Percentiles rank a stretch among this genome's conserved stretches.
Evolutionary conservation across 2,329 filamentous ascomycete genomes (phyloP).

Genomic region (Stenocarpella maydis): DNA sequence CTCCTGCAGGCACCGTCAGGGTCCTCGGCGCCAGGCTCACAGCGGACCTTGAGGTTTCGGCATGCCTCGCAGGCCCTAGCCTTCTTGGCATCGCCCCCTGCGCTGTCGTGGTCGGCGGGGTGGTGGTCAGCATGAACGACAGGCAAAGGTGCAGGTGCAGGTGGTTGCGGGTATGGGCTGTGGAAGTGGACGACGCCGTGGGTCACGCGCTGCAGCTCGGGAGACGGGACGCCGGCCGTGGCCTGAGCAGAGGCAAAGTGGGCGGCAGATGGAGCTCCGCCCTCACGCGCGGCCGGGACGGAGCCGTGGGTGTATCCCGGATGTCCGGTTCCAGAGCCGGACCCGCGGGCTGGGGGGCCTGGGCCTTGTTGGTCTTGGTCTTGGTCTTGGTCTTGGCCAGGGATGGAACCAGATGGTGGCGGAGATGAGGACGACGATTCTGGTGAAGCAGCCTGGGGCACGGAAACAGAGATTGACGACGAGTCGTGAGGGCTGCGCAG

Average conservation of each 20-base stretch:
- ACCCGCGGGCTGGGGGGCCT: conserved; percentile 2
- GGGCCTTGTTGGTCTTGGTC: background rate
- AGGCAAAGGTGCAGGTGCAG: background rate
- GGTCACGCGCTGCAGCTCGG: conserved; percentile 24
- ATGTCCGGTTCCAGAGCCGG: conserved; percentile 8
- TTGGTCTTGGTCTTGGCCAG: background rate
- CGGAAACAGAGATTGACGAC: conserved; percentile 29
- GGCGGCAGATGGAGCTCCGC: conserved; percentile 10
- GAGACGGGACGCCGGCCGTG: conserved; percentile 27
- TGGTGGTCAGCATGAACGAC: conserved; percentile 28
- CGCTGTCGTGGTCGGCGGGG: conserved; percentile 32
- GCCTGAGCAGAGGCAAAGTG: conserved; percentile 15
- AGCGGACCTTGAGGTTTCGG: conserved; percentile 81
- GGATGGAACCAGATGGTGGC: background rate
- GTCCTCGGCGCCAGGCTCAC: conserved; percentile 75
- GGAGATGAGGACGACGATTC: conserved; percentile 14
- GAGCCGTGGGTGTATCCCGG: conserved; percentile 7
- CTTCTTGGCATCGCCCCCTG: conserved; percentile 65
- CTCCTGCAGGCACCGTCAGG: conserved; percentile 73
- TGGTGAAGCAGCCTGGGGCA: background rate
- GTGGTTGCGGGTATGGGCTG: background rate
- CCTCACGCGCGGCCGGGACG: background rate
- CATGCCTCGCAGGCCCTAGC: conserved; percentile 79
- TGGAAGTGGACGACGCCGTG: conserved; percentile 1
- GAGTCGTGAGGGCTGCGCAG: conserved; percentile 32